Evolutionary conservation across 495 filamentous ascomycete species (phyloP), one percentile per base, ranked within the genome.

Genomic region (Lasiosphaeria miniovina): DNA sequence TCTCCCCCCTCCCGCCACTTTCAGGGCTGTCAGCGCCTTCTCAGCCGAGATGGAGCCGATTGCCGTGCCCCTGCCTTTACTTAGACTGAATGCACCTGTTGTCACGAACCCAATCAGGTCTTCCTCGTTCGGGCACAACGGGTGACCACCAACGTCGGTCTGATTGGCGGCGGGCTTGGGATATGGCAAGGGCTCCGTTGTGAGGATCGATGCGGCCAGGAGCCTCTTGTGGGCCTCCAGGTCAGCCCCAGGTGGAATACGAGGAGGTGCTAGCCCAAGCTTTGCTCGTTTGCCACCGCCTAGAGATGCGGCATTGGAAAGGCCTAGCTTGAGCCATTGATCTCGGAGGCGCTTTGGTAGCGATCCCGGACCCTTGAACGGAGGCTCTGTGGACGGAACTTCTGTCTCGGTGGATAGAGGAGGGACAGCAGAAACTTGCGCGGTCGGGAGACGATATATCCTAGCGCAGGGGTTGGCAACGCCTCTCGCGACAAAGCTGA

Each of bases 101-200:
- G 91, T 96, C 24, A 97, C 86, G 69, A 96, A 98, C 0, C 94
- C 94, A 43, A 98, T 88, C 35, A 97, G 76, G 67, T 96, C 90
- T 12, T 82, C 79, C 60, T 89, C 88, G 1, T 75, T 72, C 0
- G 94, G 94, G 5, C 90, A 84, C 1, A 82, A 67, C 0, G 90
- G 84, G 59, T 90, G 84, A 0, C 80, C 79, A 38, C 77, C 72
- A 24, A 70, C 77, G 65, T 59, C 75, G 60, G 61, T 65, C 63
- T 67, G 54, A 56, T 62, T 59, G 58, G 65, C 36, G 58, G 56
- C 1, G 1, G 68, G 65, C 43, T 50, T 65, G 36, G 63, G 61
- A 9, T 60, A 65, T 12, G 70, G 68, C 5, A 64, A 24, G 24
- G 24, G 54, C 43, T 61, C 59, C 3, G 72, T 63, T 1, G 61